Conservation (phyloP, 768 basidiomycete genomes). For the Mrakia gelida region DNA sequence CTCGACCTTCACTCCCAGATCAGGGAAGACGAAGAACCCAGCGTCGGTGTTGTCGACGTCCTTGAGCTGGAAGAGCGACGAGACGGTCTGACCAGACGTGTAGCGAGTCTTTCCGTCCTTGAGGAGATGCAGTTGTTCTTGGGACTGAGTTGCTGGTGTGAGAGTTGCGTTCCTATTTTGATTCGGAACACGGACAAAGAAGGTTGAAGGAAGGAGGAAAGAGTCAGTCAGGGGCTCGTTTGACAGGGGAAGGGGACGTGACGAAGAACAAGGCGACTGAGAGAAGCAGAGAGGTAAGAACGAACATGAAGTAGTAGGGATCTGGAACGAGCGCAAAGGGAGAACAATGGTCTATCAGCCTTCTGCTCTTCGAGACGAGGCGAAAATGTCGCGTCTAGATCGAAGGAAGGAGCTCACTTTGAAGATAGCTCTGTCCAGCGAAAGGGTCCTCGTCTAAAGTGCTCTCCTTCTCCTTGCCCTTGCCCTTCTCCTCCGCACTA, state of each 20-base stretch:
- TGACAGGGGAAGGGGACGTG: neutral
- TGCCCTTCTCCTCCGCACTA: slow-evolving; percentile 1
- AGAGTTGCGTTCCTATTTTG: slow-evolving; percentile 21
- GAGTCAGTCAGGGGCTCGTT: neutral
- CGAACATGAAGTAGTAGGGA: slow-evolving; percentile 91
- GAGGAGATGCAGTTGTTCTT: slow-evolving; percentile 74
- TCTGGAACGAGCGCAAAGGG: slow-evolving; percentile 41
- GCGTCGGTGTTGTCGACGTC: slow-evolving; percentile 61
- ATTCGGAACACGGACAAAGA: neutral
- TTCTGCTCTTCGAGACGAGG: neutral
- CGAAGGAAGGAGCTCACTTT: slow-evolving; percentile 37
- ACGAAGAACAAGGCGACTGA: neutral
- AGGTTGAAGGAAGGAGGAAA: neutral
- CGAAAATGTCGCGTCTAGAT: too few relatives aligned
- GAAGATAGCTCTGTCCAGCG: slow-evolving; percentile 37
- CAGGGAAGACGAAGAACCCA: slow-evolving; percentile 95
- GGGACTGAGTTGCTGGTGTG: slow-evolving; percentile 62
- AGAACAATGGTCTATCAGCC: neutral
- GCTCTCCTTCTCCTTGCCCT: neutral
- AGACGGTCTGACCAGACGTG: slow-evolving; percentile 86
- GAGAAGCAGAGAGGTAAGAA: neutral
- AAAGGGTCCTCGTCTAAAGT: neutral
- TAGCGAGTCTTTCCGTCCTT: slow-evolving; percentile 89
- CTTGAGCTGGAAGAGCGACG: slow-evolving; percentile 84
- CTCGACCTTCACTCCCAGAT: slow-evolving; percentile 85